These are phyloP conservation scores for Metarhizium humberi DNA, from an alignment of 2,329 filamentous ascomycete species.

Conservation along the genomic window DNA sequence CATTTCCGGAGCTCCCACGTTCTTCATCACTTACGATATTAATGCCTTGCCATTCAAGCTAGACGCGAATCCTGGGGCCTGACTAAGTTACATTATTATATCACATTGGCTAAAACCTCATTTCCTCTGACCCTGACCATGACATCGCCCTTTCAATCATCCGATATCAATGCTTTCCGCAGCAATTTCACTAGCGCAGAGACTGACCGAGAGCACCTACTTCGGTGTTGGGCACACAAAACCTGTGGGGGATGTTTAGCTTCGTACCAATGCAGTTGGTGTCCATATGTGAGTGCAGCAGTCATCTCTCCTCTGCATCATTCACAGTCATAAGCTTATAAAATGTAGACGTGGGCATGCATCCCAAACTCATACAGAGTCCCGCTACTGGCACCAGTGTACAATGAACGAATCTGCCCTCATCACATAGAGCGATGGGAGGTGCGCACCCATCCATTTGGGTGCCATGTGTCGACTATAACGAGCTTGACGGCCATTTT, in stretches of 20 bases:
- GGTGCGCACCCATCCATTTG: slow-evolving; percentile 24
- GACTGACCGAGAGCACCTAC: slow-evolving; percentile 29
- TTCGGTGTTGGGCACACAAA: slow-evolving; percentile 41
- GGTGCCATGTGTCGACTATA: slow-evolving; percentile 25
- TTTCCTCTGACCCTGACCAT: background rate
- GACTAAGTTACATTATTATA: background rate
- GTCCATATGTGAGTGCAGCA: slow-evolving; percentile 36
- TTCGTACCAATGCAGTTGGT: slow-evolving; percentile 39
- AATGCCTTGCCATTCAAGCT: background rate
- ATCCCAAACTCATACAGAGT: slow-evolving; percentile 39
- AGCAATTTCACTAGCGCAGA: slow-evolving; percentile 22
- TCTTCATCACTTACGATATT: background rate
- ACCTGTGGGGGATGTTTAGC: slow-evolving; percentile 37
- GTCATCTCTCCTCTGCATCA: background rate
- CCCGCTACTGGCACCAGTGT: slow-evolving; percentile 40
- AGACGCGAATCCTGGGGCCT: background rate
- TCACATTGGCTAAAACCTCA: background rate
- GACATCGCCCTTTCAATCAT: background rate
- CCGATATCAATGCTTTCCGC: slow-evolving; percentile 8
- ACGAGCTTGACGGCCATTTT: slow-evolving; percentile 21
- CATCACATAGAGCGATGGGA: slow-evolving; percentile 35
- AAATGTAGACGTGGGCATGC: slow-evolving; percentile 39
- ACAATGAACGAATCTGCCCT: slow-evolving; percentile 41
- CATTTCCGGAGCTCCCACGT: too few relatives aligned
- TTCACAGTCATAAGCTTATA: slow-evolving; percentile 1